Percentiles rank a stretch among this genome's conserved stretches.
Evolutionary conservation across 768 basidiomycete genomes (phyloP).

Genomic region (Cantharellus anzutake): DNA sequence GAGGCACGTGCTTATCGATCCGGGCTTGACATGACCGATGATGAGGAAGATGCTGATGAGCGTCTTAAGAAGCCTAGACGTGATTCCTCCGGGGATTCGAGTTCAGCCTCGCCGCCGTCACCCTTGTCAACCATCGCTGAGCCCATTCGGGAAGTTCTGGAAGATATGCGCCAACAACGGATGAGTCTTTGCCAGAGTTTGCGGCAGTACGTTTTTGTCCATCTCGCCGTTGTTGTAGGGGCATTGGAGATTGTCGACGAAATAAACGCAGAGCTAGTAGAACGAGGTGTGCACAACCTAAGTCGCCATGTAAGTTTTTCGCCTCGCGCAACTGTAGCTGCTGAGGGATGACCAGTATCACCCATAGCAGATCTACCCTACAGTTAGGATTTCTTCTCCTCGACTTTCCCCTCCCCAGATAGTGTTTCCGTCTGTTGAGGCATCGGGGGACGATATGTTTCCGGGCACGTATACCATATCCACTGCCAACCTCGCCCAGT

Average conservation of each 20-base stretch:
- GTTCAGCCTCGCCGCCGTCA: slow-evolving; percentile 27
- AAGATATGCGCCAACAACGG: slow-evolving; percentile 88
- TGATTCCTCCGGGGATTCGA: background rate
- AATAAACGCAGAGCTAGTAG: slow-evolving; percentile 21
- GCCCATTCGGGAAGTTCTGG: slow-evolving; percentile 65
- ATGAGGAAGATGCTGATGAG: background rate
- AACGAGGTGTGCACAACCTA: background rate
- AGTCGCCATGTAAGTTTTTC: background rate
- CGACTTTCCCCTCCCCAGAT: background rate
- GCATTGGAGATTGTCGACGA: slow-evolving; percentile 60
- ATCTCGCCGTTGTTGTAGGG: slow-evolving; percentile 69
- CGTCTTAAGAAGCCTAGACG: background rate
- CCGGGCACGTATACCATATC: background rate
- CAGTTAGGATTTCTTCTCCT: background rate
- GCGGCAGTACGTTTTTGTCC: slow-evolving; percentile 87
- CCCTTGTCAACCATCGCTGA: slow-evolving; percentile 44
- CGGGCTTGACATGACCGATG: background rate
- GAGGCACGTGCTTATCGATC: background rate
- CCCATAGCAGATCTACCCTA: background rate
- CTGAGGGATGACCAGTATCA: background rate
- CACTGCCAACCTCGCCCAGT: background rate
- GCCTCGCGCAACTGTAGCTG: too few species aligned
- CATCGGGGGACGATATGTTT: background rate
- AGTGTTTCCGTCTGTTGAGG: background rate
- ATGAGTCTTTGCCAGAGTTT: slow-evolving; percentile 95